Evolutionary conservation across 192 early-diverging fungal species (phyloP).

Genomic region (Globomyces pollinis-pini): DNA sequence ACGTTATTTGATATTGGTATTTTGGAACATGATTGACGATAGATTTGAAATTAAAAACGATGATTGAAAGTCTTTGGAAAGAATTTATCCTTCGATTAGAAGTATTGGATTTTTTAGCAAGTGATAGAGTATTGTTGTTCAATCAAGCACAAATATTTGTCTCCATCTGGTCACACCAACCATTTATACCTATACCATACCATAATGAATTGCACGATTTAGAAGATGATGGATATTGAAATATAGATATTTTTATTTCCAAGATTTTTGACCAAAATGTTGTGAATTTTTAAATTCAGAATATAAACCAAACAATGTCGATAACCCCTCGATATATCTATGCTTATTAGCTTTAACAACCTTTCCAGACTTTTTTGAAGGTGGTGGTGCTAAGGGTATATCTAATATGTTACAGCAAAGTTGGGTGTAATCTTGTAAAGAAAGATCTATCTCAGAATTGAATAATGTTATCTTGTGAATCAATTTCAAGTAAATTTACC

Average conservation of each 20-base stretch:
- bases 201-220: background rate
- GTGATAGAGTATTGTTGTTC: background rate
- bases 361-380: slow-evolving; percentile 5
- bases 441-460: slow-evolving; percentile 37
- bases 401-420: slow-evolving; percentile 41
- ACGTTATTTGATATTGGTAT: background rate
- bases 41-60: background rate
- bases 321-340: slow-evolving; percentile 33
- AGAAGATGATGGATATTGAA: background rate
- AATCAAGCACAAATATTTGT: background rate
- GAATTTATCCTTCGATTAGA: background rate
- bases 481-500: slow-evolving; percentile 16
- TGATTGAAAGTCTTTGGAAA: background rate
- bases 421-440: slow-evolving; percentile 31
- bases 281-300: slow-evolving; percentile 54
- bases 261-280: slow-evolving; percentile 31
- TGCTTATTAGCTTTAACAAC: slow-evolving; percentile 6
- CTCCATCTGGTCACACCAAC: background rate
- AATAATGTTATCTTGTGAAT: slow-evolving; percentile 37
- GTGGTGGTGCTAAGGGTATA: slow-evolving; percentile 36
- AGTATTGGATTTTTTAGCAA: background rate
- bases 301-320: slow-evolving; percentile 47
- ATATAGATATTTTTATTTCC: background rate
- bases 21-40: background rate
- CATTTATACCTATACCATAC: background rate